phyloP scores from a whole-genome alignment of 306 rosid species.

The Rosa persica region DNA sequence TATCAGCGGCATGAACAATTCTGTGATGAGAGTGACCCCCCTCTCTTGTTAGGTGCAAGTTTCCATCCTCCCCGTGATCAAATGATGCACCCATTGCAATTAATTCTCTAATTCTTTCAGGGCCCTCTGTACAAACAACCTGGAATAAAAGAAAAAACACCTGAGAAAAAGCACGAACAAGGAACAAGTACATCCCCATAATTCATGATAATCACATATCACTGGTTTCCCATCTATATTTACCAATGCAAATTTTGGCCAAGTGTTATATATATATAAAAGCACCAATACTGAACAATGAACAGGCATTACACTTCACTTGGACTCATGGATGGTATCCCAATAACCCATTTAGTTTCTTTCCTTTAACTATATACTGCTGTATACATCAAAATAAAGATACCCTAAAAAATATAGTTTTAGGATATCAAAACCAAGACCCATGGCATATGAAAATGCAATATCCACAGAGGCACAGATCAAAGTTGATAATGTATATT shows the following conservation, averaged over 20 bases:
- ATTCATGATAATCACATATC: neutral
- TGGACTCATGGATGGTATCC: neutral
- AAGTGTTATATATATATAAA: neutral
- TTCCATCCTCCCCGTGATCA: slow-evolving; percentile 92
- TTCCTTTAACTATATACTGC: neutral
- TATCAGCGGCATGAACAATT: slow-evolving; percentile 94
- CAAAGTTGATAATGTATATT: neutral
- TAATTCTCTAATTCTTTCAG: slow-evolving; percentile 85
- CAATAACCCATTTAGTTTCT: neutral
- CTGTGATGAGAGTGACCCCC: slow-evolving; percentile 94
- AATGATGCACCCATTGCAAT: slow-evolving; percentile 93
- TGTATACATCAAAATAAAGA: neutral
- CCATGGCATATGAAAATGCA: neutral
- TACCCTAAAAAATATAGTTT: neutral
- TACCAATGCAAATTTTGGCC: neutral
- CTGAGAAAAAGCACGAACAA: slow-evolving; percentile 6
- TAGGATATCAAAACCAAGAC: neutral
- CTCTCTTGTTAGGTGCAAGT: slow-evolving; percentile 83
- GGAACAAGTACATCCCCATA: neutral
- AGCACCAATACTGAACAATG: neutral
- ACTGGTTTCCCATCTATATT: neutral
- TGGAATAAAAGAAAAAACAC: slow-evolving; percentile 33
- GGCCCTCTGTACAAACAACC: slow-evolving; percentile 99
- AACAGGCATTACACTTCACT: neutral
- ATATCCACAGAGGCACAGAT: slow-evolving; percentile 7